Evolutionary conservation across 768 basidiomycete genomes (phyloP).

Genomic region (Lentinula lateritia): DNA sequence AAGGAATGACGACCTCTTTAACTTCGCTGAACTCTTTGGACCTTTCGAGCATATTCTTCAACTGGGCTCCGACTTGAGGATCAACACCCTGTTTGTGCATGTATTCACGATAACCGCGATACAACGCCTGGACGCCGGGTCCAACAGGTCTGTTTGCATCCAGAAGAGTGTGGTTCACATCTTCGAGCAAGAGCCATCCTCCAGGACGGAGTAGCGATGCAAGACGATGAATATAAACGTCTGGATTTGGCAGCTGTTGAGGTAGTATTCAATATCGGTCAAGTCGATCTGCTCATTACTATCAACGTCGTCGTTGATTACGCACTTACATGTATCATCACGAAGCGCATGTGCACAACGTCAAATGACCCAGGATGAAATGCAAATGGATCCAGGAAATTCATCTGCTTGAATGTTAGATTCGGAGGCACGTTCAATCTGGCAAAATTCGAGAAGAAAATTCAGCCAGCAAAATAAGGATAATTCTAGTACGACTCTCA

Average conservation of each 20-base stretch:
- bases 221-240: neutral
- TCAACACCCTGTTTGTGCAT: constrained; percentile 1
- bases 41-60: neutral
- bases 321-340: neutral
- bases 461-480: neutral
- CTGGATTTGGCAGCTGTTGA: neutral
- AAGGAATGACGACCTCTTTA: neutral
- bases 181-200: constrained; percentile 3
- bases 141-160: neutral
- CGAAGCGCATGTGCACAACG: constrained; percentile 4
- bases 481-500: neutral
- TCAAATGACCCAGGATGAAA: neutral
- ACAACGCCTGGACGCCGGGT: neutral
- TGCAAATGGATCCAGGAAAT: neutral
- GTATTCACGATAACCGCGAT: neutral
- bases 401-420: neutral
- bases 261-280: neutral
- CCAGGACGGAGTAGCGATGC: constrained; percentile 2
- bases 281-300: neutral
- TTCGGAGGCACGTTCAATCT: neutral
- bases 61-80: neutral
- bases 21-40: constrained; percentile 1
- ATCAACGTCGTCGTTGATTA: neutral
- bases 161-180: constrained; percentile 1
- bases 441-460: neutral